Percentiles rank a stretch among this genome's conserved stretches.
Conservation (phyloP, 768 basidiomycete species). For the Termitomyces heimii region DNA sequence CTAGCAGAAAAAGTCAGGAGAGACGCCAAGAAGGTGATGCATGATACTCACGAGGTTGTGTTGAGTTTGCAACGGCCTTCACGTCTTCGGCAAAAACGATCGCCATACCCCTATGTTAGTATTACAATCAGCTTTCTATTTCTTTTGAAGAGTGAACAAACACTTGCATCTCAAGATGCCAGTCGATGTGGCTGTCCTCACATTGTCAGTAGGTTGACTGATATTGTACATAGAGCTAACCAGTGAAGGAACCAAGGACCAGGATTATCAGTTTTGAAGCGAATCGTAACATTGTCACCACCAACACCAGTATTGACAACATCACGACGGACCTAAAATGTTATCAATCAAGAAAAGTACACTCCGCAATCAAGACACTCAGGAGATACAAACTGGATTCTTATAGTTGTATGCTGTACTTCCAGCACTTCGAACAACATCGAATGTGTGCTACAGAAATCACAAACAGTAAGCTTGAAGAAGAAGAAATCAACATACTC, state of each 20-base stretch:
- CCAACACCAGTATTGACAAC: slow-evolving; percentile 6
- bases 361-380: no score
- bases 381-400: no score
- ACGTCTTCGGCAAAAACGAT: slow-evolving; percentile 27
- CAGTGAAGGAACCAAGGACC: slow-evolving; percentile 21
- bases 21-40: not conserved
- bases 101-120: slow-evolving; percentile 17
- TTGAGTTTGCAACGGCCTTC: not conserved
- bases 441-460: no score
- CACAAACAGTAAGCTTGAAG: no score
- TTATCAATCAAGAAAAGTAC: not conserved
- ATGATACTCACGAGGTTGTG: not conserved
- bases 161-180: slow-evolving; percentile 3
- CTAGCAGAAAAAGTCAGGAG: not conserved
- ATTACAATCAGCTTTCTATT: not conserved
- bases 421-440: no score
- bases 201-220: not conserved
- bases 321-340: slow-evolving; percentile 15
- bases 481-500: no score
- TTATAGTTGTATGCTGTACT: no score
- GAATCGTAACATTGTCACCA: slow-evolving; percentile 25
- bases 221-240: not conserved
- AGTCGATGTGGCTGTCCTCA: not conserved
- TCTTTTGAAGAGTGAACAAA: not conserved
- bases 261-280: slow-evolving; percentile 34